phyloP scores from a whole-genome alignment of 169 alveolate genomes.

The Eimeria acervulina region DNA sequence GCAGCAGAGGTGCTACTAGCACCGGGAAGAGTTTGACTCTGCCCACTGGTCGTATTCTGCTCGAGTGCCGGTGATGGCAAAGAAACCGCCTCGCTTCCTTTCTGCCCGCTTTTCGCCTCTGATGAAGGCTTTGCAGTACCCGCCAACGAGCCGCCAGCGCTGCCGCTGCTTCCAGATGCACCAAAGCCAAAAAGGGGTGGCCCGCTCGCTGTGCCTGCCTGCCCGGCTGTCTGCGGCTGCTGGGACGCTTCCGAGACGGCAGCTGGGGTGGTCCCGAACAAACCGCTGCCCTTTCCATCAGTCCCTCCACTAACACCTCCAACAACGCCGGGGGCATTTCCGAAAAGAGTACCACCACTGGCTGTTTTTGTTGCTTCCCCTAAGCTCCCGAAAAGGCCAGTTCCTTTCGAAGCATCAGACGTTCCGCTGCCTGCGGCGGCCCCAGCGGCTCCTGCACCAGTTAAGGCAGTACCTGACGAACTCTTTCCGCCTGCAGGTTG shows the following conservation, averaged over 20 bases:
- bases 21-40: constrained; percentile 37
- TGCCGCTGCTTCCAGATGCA: constrained; percentile 35
- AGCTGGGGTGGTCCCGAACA: constrained; percentile 61
- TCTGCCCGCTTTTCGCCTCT: constrained; percentile 56
- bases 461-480: constrained; percentile 1
- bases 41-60: constrained; percentile 49
- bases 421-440: background rate
- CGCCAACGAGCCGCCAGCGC: background rate
- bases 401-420: constrained; percentile 13
- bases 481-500: constrained; percentile 51
- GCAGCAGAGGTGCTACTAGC: background rate
- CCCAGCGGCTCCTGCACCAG: constrained; percentile 12
- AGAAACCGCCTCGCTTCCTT: constrained; percentile 40
- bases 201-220: constrained; percentile 19
- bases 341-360: constrained; percentile 65
- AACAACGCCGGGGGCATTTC: constrained; percentile 12
- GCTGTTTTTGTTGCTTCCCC: constrained; percentile 61
- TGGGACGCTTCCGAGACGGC: constrained; percentile 13
- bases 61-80: constrained; percentile 39
- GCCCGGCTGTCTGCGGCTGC: constrained; percentile 29
- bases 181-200: constrained; percentile 27
- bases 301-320: constrained; percentile 21
- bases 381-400: constrained; percentile 61
- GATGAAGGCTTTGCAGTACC: background rate
- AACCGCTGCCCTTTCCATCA: constrained; percentile 69